Percentiles rank a stretch among this genome's conserved stretches.
Evolutionary conservation across 192 early-diverging fungal species (phyloP).

Genomic region (Gryganskiella cystojenkinii): DNA sequence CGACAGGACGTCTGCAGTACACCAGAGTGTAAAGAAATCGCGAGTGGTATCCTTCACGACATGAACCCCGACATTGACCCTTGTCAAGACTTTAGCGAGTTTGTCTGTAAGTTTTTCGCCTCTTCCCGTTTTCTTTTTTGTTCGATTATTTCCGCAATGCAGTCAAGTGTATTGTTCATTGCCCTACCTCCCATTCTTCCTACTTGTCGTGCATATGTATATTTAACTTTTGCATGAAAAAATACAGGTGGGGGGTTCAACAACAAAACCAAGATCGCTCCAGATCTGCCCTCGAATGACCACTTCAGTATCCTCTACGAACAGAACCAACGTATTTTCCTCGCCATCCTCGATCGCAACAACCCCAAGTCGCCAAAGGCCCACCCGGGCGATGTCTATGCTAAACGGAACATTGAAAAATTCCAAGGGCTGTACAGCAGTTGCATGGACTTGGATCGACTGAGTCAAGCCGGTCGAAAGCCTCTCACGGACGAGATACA

Average conservation of each 20-base stretch:
- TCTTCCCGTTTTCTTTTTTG: background rate
- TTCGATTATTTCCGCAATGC: background rate
- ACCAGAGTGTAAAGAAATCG: conserved; percentile 58
- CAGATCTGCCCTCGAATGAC: background rate
- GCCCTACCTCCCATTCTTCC: background rate
- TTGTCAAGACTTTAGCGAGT: conserved; percentile 72
- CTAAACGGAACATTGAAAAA: conserved; percentile 59
- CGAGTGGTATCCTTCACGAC: conserved; percentile 54
- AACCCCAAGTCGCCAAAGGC: background rate
- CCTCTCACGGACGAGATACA: conserved; percentile 41
- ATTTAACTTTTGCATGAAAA: no score
- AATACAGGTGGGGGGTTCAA: conserved; percentile 19
- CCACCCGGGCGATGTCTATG: conserved; percentile 35
- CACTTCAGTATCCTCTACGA: background rate
- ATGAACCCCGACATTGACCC: conserved; percentile 64
- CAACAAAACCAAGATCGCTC: background rate
- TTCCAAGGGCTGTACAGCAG: conserved; percentile 59
- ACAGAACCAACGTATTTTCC: conserved; percentile 1
- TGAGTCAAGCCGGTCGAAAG: conserved; percentile 29
- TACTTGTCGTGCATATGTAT: background rate
- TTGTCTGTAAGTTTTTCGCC: conserved; percentile 55
- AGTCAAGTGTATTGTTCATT: background rate
- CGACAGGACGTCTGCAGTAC: conserved; percentile 56
- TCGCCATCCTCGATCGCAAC: background rate
- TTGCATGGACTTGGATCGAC: conserved; percentile 52